A percentile compares a stretch with the other conserved stretches of the same genome.
Evolutionary conservation across 768 basidiomycete species (phyloP).

Genomic region (Rhizopogon salebrosus): DNA sequence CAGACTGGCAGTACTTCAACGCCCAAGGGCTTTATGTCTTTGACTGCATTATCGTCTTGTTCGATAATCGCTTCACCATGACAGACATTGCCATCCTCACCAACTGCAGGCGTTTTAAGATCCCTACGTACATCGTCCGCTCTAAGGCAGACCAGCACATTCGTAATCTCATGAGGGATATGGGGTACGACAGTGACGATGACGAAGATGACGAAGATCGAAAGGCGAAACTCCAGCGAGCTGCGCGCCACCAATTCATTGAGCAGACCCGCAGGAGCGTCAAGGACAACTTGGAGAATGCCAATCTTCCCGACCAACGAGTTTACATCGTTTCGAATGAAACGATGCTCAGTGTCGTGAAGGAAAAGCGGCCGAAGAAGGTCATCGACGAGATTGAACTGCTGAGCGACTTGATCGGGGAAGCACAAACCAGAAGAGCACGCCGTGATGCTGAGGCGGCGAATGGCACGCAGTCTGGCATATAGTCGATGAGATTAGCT

Average conservation of each 20-base stretch:
- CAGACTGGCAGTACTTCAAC: slow-evolving; percentile 33
- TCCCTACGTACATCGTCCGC: slow-evolving; percentile 30
- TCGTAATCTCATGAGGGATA: slow-evolving; percentile 19
- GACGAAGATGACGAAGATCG: slow-evolving; percentile 8
- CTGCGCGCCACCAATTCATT: slow-evolving; percentile 24
- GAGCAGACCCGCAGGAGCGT: slow-evolving; percentile 19
- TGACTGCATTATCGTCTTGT: slow-evolving; percentile 29
- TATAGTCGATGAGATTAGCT: neutral
- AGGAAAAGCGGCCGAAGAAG: slow-evolving; percentile 15
- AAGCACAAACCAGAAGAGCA: slow-evolving; percentile 2
- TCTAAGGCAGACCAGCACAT: slow-evolving; percentile 33
- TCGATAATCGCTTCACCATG: slow-evolving; percentile 29
- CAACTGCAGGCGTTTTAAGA: slow-evolving; percentile 24
- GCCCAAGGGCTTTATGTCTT: slow-evolving; percentile 31
- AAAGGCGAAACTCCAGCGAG: slow-evolving; percentile 13
- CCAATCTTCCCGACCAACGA: slow-evolving; percentile 21
- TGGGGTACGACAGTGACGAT: slow-evolving; percentile 22
- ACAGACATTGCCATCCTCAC: slow-evolving; percentile 29
- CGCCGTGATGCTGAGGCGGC: neutral
- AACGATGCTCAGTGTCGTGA: slow-evolving; percentile 18
- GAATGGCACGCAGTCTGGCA: neutral
- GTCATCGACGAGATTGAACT: slow-evolving; percentile 24
- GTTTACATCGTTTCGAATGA: slow-evolving; percentile 26
- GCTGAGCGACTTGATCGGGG: slow-evolving; percentile 17
- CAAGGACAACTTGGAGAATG: slow-evolving; percentile 18